Evolutionary conservation across 2,329 filamentous ascomycete genomes (phyloP).

Genomic region (Escovopsis weberi): DNA sequence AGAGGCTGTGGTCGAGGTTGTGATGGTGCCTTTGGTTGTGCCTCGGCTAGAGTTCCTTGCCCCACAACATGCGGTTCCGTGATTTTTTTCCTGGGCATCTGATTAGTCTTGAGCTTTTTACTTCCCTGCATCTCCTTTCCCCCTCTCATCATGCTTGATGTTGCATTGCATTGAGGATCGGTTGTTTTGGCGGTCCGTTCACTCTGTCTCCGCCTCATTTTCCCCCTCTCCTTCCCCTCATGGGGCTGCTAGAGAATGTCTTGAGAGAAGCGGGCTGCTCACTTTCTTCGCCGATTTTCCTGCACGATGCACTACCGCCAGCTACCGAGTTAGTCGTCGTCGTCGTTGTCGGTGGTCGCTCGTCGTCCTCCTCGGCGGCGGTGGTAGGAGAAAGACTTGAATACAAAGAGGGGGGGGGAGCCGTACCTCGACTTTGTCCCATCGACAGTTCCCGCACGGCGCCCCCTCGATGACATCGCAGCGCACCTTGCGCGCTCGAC

Average conservation of each 20-base stretch:
- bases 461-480: slow-evolving; percentile 86
- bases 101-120: neutral
- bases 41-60: slow-evolving; percentile 27
- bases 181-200: neutral
- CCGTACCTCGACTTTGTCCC: slow-evolving; percentile 54
- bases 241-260: neutral
- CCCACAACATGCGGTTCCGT: slow-evolving; percentile 13
- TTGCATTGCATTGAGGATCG: neutral
- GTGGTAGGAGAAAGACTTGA: neutral
- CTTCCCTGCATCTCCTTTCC: neutral
- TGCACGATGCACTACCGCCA: slow-evolving; percentile 46
- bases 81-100: slow-evolving; percentile 16
- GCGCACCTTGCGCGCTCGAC: slow-evolving; percentile 76
- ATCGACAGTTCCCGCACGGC: slow-evolving; percentile 75
- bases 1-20: too few relatives aligned
- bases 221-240: neutral
- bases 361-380: slow-evolving; percentile 1
- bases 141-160: neutral
- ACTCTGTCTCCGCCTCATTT: neutral
- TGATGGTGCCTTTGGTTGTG: slow-evolving; percentile 24
- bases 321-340: slow-evolving; percentile 1
- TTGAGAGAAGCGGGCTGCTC: slow-evolving; percentile 24
- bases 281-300: slow-evolving; percentile 78
- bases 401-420: neutral
- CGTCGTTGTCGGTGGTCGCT: neutral